Base-by-base conservation (phyloP, 306 rosid species). In the Trichosanthes cucumerina region DNA sequence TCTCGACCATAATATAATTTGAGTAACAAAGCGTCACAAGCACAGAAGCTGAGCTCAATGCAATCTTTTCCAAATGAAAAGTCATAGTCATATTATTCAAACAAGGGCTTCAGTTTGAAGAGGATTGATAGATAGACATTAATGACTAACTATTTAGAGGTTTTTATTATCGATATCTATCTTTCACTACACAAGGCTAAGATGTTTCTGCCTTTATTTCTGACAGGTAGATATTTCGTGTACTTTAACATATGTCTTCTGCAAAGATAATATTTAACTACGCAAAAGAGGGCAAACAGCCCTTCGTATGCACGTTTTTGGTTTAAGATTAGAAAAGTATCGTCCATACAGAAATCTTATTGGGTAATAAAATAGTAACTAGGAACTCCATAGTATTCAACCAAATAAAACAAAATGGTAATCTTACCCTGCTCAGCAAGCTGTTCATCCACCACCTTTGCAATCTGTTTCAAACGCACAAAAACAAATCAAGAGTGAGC, bases 361-460 rank as follows among this genome's bases (percentile, higher is more conserved):
- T 68, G 7, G 1, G 34, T 33, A 39, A 39, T 41, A 19, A 36
- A 69, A 24, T 2, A 24, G 53, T 21, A 69, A 41, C 10, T 12
- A 21, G 9, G 1, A 44, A 26, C 33, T 13, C 68, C 23, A 38
- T 36, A 57, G 18, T 13, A 77, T 43, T 78, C 34, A 65, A 54
- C 52, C 46, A 78, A 57, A 6, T 74, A 69, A 68, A 41, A 78
- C 66, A 70, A 79, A 64, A 78, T 31, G 28, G 52, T 23, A 36
- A 31, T 49, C 50, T 80, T 88, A 92, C 99, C 99, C 88, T 89
- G 96, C 73, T 85, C 93, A 46, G 80, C 69, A 13, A 96, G 89
- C 77, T 69, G 63, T 10, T 91, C 94, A 80, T 96, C 98, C 19
- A 90, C 91, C 53, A 66, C 92, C 47, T 79, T 83, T 0, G 92